Conservation (phyloP, 805 yeast genomes). For the Ogataea nakhonphanomensis region DNA sequence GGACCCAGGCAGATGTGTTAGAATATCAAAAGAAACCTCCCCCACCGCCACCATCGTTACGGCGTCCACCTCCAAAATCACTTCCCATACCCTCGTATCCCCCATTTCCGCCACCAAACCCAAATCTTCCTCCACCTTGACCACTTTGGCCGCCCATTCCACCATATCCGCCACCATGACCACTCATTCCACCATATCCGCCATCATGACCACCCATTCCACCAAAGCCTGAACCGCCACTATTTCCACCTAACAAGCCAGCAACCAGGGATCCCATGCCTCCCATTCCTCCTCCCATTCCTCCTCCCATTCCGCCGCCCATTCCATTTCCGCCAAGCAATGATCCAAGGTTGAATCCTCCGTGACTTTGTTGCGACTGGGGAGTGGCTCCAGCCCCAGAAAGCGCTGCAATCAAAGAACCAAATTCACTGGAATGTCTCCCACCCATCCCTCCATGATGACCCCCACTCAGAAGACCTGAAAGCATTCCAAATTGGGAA, state of each 20-base stretch:
- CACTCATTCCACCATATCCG: conserved; percentile 13
- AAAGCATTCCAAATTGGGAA: conserved; percentile 26
- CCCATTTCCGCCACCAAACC: background rate
- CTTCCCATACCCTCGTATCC: conserved; percentile 8
- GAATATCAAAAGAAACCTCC: conserved; percentile 1
- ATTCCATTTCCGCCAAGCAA: conserved; percentile 18
- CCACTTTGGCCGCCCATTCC: conserved; percentile 16
- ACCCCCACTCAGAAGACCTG: conserved; percentile 21
- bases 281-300: too few species aligned
- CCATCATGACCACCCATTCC: conserved; percentile 7
- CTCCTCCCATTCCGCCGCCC: too few species aligned
- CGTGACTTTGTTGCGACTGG: conserved; percentile 20
- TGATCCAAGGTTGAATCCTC: conserved; percentile 29
- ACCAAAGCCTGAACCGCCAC: conserved; percentile 8
- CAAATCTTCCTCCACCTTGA: conserved; percentile 27
- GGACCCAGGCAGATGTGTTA: too few species aligned
- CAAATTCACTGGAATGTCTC: conserved; percentile 18
- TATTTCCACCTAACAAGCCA: conserved; percentile 11
- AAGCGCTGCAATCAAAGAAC: conserved; percentile 25
- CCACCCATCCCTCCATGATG: conserved; percentile 1
- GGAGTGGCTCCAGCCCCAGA: conserved; percentile 26
- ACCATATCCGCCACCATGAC: conserved; percentile 8
- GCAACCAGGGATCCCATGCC: conserved; percentile 20
- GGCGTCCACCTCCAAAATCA: conserved; percentile 11
- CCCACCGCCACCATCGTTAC: conserved; percentile 4